Evolutionary conservation across 1,139 yeast species (phyloP).

Genomic region (Yamadazyma oceani): DNA sequence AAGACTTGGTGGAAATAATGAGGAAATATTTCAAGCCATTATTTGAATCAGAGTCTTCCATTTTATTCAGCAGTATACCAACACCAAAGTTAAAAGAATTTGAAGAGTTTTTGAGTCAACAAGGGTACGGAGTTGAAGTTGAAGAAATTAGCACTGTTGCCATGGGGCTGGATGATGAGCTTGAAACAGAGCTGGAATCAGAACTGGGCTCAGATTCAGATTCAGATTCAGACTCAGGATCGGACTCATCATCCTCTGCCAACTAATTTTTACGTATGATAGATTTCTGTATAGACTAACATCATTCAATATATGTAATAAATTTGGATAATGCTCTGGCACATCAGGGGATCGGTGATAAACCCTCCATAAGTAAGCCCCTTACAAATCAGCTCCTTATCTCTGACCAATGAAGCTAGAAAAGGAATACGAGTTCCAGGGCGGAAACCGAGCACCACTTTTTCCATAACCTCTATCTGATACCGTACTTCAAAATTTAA

Average conservation of each 20-base stretch:
- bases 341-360: too few relatives aligned
- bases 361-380: too few relatives aligned
- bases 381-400: too few relatives aligned
- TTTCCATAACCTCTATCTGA: neutral
- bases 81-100: constrained; percentile 58
- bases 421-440: too few relatives aligned
- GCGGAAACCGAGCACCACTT: neutral
- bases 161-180: constrained; percentile 20
- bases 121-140: constrained; percentile 62
- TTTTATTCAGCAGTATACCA: constrained; percentile 72
- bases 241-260: too few relatives aligned
- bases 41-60: constrained; percentile 56
- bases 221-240: constrained; percentile 20
- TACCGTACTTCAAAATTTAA: too few relatives aligned
- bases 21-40: constrained; percentile 60
- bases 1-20: constrained; percentile 57
- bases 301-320: too few relatives aligned
- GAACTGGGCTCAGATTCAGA: constrained; percentile 32
- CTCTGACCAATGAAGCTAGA: too few relatives aligned
- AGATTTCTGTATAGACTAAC: neutral
- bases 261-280: neutral
- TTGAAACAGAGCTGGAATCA: constrained; percentile 22
- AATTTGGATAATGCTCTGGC: too few relatives aligned
- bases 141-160: constrained; percentile 47
- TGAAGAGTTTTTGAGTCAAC: constrained; percentile 42